A percentile compares a stretch with the other conserved stretches of the same genome.
These are phyloP conservation scores for Malbranchea zuffiana DNA, from an alignment of 2,329 filamentous ascomycete species.

Conservation along the genomic window DNA sequence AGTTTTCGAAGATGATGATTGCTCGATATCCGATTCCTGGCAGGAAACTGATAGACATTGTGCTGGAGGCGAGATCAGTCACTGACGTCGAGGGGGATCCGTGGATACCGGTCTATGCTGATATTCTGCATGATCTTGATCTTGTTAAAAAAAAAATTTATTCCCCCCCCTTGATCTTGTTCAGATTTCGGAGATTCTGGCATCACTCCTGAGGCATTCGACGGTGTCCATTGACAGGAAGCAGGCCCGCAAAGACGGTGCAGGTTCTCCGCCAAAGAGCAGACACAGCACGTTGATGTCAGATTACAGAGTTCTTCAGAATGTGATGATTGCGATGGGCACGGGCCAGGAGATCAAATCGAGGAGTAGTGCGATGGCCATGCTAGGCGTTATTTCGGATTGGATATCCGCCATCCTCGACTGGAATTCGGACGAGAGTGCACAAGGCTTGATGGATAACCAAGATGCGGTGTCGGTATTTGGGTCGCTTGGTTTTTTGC, in stretches of 20 bases:
- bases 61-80: slow-evolving; percentile 26
- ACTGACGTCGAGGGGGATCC: slow-evolving; percentile 32
- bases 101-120: slow-evolving; percentile 33
- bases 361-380: slow-evolving; percentile 22
- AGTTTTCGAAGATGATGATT: slow-evolving; percentile 27
- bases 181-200: slow-evolving; percentile 26
- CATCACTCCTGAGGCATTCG: slow-evolving; percentile 26
- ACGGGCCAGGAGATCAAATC: slow-evolving; percentile 25
- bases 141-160: no score
- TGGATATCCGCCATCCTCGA: slow-evolving; percentile 31
- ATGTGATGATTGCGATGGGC: slow-evolving; percentile 31
- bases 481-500: slow-evolving; percentile 33
- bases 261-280: slow-evolving; percentile 11
- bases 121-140: slow-evolving; percentile 27
- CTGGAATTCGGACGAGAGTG: slow-evolving; percentile 23
- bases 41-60: slow-evolving; percentile 24
- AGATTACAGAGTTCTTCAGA: slow-evolving; percentile 33
- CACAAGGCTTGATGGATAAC: slow-evolving; percentile 24
- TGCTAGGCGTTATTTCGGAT: slow-evolving; percentile 26
- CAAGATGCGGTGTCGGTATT: slow-evolving; percentile 28
- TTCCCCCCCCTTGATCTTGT: slow-evolving; percentile 24
- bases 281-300: slow-evolving; percentile 28
- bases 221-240: slow-evolving; percentile 20
- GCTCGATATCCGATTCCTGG: slow-evolving; percentile 24
- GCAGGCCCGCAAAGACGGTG: slow-evolving; percentile 4